A percentile compares a stretch with the other conserved stretches of the same genome.
Conservation (phyloP, 345 rosid genomes). For the Dovyalis caffra region DNA sequence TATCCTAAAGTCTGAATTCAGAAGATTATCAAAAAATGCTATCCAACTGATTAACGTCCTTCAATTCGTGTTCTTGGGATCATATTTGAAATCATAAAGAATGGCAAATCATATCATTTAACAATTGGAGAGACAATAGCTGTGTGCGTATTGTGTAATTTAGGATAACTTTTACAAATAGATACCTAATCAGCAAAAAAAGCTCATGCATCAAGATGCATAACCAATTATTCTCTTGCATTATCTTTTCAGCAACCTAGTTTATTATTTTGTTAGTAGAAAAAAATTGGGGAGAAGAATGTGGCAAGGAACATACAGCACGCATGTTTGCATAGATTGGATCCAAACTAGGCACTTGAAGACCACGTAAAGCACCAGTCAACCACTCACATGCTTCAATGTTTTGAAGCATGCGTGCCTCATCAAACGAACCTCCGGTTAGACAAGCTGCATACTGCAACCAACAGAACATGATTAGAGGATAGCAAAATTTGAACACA, state of each 20-base stretch:
- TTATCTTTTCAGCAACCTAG: conserved; percentile 1
- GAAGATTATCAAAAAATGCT: neutral
- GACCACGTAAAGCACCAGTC: conserved; percentile 71
- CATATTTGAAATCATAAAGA: neutral
- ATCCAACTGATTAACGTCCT: neutral
- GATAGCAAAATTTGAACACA: conserved; percentile 1
- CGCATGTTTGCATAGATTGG: conserved; percentile 74
- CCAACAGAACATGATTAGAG: conserved; percentile 31
- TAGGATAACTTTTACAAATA: neutral
- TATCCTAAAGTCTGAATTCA: neutral
- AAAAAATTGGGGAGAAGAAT: conserved; percentile 10
- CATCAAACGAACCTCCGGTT: conserved; percentile 91
- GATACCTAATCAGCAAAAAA: neutral
- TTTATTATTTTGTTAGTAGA: neutral
- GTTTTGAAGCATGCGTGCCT: conserved; percentile 83
- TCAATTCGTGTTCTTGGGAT: neutral
- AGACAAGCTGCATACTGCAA: conserved; percentile 82
- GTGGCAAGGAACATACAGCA: conserved; percentile 58
- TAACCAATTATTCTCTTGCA: neutral
- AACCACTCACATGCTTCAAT: conserved; percentile 99
- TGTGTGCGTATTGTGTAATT: neutral
- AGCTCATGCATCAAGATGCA: neutral
- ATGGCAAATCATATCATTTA: neutral
- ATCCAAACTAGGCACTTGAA: conserved; percentile 84
- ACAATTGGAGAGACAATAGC: neutral